Evolutionary conservation across 2,329 filamentous ascomycete genomes (phyloP).

Genomic region (Cordyceps militaris): DNA sequence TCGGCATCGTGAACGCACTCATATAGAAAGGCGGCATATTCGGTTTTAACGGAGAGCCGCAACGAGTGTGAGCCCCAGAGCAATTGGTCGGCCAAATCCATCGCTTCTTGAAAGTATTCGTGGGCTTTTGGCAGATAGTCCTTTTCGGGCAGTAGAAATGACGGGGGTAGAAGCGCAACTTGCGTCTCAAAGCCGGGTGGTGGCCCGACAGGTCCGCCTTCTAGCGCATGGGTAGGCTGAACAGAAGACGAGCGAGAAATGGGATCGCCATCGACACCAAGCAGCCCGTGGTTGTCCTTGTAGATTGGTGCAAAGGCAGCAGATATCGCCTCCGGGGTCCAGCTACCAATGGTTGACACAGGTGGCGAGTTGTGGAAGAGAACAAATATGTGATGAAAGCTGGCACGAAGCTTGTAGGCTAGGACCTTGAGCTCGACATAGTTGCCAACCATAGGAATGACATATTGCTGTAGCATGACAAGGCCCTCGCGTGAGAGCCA

Average conservation of each 20-base stretch:
- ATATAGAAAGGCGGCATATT: constrained; percentile 88
- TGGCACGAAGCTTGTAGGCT: constrained; percentile 84
- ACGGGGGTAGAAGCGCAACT: constrained; percentile 41
- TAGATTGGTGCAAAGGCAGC: constrained; percentile 27
- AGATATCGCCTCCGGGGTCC: constrained; percentile 39
- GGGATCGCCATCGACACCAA: constrained; percentile 34
- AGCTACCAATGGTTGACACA: constrained; percentile 55
- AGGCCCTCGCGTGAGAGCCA: constrained; percentile 93
- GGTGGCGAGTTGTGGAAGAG: constrained; percentile 89
- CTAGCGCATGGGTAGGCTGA: constrained; percentile 42
- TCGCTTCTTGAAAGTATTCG: constrained; percentile 72
- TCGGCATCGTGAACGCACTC: constrained; percentile 83
- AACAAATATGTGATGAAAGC: constrained; percentile 94
- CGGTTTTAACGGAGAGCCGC: constrained; percentile 80
- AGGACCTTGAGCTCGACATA: constrained; percentile 82
- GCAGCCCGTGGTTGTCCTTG: constrained; percentile 42
- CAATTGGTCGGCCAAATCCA: constrained; percentile 63
- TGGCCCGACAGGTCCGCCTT: constrained; percentile 52
- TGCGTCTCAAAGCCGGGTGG: constrained; percentile 47
- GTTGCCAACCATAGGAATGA: constrained; percentile 74
- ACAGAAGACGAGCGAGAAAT: constrained; percentile 37
- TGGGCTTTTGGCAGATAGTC: constrained; percentile 81
- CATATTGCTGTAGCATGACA: constrained; percentile 77
- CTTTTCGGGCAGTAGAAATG: constrained; percentile 70
- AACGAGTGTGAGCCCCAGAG: constrained; percentile 86